These are phyloP conservation scores for Marasmius fiardii DNA, from an alignment of 1,284 basidiomycete genomes.

Conservation along the genomic window DNA sequence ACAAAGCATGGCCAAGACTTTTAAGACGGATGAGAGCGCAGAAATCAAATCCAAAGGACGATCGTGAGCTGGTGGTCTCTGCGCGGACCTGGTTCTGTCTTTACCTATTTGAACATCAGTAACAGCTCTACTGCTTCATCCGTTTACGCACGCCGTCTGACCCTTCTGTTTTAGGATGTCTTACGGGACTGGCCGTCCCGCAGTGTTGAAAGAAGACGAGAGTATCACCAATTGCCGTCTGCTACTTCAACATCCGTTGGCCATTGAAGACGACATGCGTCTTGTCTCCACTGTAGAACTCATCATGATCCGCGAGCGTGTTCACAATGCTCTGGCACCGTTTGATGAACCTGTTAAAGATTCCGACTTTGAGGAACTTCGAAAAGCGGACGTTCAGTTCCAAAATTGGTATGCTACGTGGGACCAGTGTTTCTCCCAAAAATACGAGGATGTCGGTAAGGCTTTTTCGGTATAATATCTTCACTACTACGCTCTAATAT, in stretches of 20 bases:
- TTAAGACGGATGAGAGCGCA: slow-evolving; percentile 66
- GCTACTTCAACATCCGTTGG: slow-evolving; percentile 83
- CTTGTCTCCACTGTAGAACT: slow-evolving; percentile 91
- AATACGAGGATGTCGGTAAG: slow-evolving; percentile 77
- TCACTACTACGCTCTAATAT: slow-evolving; percentile 8
- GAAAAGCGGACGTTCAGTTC: slow-evolving; percentile 65
- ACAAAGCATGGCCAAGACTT: slow-evolving; percentile 86
- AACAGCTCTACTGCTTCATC: slow-evolving; percentile 34
- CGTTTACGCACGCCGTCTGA: background rate
- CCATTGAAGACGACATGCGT: slow-evolving; percentile 90
- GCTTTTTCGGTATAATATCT: slow-evolving; percentile 8
- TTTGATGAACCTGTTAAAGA: slow-evolving; percentile 68
- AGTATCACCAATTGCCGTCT: slow-evolving; percentile 80
- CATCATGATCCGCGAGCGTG: slow-evolving; percentile 75
- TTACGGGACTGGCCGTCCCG: slow-evolving; percentile 89
- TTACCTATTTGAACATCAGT: slow-evolving; percentile 93
- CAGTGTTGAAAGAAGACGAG: slow-evolving; percentile 89
- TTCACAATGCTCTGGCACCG: slow-evolving; percentile 68
- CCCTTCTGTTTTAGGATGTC: slow-evolving; percentile 59
- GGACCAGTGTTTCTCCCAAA: slow-evolving; percentile 77
- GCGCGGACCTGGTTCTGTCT: slow-evolving; percentile 88
- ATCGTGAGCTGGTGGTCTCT: slow-evolving; percentile 75
- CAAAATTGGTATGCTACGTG: slow-evolving; percentile 70
- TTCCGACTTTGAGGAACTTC: slow-evolving; percentile 60
- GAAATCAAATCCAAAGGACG: slow-evolving; percentile 62